A percentile compares a stretch with the other conserved stretches of the same genome.
phyloP scores from a whole-genome alignment of 139 green algal genomes.

The Coelastrella sp. region DNA sequence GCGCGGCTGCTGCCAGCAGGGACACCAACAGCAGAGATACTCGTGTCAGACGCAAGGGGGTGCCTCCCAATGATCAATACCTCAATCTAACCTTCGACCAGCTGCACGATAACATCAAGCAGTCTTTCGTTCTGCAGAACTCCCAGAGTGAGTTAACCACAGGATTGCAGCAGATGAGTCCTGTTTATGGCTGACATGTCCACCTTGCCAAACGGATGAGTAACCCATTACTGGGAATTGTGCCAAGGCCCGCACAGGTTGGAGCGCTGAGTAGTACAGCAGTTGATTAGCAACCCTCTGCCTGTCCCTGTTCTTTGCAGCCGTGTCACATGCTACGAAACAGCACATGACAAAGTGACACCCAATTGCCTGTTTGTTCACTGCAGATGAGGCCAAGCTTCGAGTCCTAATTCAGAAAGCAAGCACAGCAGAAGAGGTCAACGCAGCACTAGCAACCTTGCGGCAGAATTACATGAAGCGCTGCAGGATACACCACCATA shows the following conservation, averaged over 20 bases:
- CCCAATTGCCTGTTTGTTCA: neutral
- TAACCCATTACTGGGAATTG: no score
- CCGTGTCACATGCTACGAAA: no score
- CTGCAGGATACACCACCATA: neutral
- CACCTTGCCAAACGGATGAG: no score
- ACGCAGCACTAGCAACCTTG: neutral
- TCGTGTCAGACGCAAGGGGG: neutral
- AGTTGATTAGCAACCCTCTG: no score
- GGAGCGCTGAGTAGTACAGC: no score
- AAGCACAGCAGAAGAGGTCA: neutral
- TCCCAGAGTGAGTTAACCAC: neutral
- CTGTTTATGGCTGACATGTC: neutral
- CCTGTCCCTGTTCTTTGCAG: no score
- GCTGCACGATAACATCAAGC: neutral
- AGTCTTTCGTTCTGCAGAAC: neutral
- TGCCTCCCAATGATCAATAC: neutral
- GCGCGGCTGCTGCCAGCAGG: neutral
- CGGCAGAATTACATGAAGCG: neutral
- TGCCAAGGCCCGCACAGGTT: no score
- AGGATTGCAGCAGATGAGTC: neutral
- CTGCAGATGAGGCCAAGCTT: neutral
- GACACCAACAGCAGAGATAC: neutral
- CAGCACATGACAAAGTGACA: no score
- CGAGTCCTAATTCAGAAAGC: neutral
- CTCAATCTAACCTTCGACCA: neutral